A percentile compares a stretch with the other conserved stretches of the same genome.
These are phyloP conservation scores for Aspergillus cejpii DNA, from an alignment of 2,329 filamentous ascomycete species.

Conservation along the genomic window DNA sequence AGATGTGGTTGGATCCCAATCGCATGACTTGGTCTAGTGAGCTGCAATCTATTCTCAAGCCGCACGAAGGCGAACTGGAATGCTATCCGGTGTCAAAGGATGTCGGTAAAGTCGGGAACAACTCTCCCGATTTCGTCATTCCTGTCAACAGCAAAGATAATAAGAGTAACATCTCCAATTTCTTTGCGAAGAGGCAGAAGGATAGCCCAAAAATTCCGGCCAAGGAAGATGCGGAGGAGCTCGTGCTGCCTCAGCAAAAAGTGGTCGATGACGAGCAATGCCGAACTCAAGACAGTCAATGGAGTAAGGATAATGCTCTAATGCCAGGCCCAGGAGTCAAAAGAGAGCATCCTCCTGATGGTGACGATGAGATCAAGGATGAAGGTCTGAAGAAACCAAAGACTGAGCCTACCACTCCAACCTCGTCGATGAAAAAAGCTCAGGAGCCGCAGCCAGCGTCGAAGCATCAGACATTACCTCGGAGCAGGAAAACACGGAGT, in stretches of 20 bases:
- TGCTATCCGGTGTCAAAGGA: conserved; percentile 81
- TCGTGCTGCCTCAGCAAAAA: conserved; percentile 33
- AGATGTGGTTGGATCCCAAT: conserved; percentile 69
- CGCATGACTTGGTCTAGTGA: conserved; percentile 68
- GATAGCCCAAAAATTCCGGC: conserved; percentile 22
- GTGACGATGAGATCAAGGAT: conserved; percentile 8
- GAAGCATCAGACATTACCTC: conserved; percentile 20
- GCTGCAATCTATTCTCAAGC: conserved; percentile 70
- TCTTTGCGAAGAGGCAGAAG: conserved; percentile 55
- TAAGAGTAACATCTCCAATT: conserved; percentile 89
- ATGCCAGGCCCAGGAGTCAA: conserved; percentile 45
- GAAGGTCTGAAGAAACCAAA: conserved; percentile 24
- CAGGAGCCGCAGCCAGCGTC: conserved; percentile 18
- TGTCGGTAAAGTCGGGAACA: conserved; percentile 90
- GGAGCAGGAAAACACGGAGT: conserved; percentile 46
- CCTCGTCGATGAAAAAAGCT: conserved; percentile 36
- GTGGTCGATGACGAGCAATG: conserved; percentile 21
- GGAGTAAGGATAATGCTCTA: conserved; percentile 49
- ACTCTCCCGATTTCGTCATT: conserved; percentile 74
- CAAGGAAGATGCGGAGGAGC: conserved; percentile 11
- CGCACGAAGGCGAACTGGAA: conserved; percentile 71
- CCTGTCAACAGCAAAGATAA: conserved; percentile 80
- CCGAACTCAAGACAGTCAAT: conserved; percentile 41
- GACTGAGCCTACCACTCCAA: conserved; percentile 8
- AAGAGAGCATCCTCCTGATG: conserved; percentile 40